Conservation (phyloP, 2,329 filamentous ascomycete species). For the Alternaria longipes region DNA sequence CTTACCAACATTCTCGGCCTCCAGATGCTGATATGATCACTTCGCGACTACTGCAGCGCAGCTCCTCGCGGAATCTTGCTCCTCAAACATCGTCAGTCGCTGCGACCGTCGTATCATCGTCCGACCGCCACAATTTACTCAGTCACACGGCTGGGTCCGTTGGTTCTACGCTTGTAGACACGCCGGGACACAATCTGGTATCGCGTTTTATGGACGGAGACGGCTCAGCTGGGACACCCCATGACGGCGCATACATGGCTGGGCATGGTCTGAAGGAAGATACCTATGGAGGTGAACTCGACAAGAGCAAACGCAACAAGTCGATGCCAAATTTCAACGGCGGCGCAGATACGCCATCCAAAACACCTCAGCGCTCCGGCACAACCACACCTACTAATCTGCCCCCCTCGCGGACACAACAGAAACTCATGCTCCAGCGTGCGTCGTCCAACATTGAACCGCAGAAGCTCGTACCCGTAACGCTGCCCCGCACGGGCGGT, state of each 20-base stretch:
- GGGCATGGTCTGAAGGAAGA: slow-evolving; percentile 36
- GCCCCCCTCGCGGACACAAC: slow-evolving; percentile 71
- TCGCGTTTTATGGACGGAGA: slow-evolving; percentile 57
- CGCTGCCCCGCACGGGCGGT: slow-evolving; percentile 49
- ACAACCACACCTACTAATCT: slow-evolving; percentile 53
- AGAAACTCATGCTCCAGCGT: slow-evolving; percentile 78
- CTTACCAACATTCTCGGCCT: slow-evolving; percentile 47
- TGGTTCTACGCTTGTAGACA: slow-evolving; percentile 52
- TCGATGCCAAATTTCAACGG: slow-evolving; percentile 50
- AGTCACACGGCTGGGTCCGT: slow-evolving; percentile 50
- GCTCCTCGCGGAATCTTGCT: slow-evolving; percentile 67
- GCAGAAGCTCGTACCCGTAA: slow-evolving; percentile 56
- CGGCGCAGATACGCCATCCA: slow-evolving; percentile 39
- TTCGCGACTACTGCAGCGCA: slow-evolving; percentile 71
- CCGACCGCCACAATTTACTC: slow-evolving; percentile 47
- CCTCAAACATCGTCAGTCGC: slow-evolving; percentile 72
- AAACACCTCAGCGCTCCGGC: slow-evolving; percentile 46
- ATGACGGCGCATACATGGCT: slow-evolving; percentile 50
- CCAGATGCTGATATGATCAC: slow-evolving; percentile 73
- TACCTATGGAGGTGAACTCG: slow-evolving; percentile 31
- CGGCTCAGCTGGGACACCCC: slow-evolving; percentile 53
- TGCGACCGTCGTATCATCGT: slow-evolving; percentile 59
- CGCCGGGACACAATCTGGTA: slow-evolving; percentile 53
- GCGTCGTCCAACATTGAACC: slow-evolving; percentile 77
- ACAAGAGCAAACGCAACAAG: slow-evolving; percentile 49